Conservation (phyloP, 257 asterid genomes). For the Solanum lycopersicoides region DNA sequence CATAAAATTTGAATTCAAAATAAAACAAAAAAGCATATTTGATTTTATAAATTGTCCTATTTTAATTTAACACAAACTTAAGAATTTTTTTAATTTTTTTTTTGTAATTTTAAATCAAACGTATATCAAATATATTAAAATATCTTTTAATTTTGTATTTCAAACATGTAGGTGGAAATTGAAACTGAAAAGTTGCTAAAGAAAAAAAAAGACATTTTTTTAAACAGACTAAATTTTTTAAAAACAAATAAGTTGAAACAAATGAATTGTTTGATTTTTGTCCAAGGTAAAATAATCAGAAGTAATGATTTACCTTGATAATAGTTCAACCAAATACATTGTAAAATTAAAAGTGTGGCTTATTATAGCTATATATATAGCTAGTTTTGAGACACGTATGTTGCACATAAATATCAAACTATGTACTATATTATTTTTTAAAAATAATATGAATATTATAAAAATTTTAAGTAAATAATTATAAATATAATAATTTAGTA, state of each 20-base stretch:
- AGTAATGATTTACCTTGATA: neutral
- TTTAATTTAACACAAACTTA: no score
- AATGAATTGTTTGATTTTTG: neutral
- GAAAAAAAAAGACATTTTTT: neutral
- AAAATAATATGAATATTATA: no score
- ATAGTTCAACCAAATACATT: neutral
- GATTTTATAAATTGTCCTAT: neutral
- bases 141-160: no score
- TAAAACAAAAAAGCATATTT: neutral
- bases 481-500: no score
- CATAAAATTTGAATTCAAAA: neutral
- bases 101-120: no score
- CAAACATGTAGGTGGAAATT: neutral
- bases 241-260: neutral
- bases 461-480: no score
- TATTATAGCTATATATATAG: no score
- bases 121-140: neutral
- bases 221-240: accelerated
- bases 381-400: no score
- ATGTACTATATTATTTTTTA: no score
- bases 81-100: no score
- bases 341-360: no score
- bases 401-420: no score
- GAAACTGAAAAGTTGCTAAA: neutral
- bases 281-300: neutral